Conservation (phyloP, 2,329 filamentous ascomycete species). For the Thelonectria rubi region DNA sequence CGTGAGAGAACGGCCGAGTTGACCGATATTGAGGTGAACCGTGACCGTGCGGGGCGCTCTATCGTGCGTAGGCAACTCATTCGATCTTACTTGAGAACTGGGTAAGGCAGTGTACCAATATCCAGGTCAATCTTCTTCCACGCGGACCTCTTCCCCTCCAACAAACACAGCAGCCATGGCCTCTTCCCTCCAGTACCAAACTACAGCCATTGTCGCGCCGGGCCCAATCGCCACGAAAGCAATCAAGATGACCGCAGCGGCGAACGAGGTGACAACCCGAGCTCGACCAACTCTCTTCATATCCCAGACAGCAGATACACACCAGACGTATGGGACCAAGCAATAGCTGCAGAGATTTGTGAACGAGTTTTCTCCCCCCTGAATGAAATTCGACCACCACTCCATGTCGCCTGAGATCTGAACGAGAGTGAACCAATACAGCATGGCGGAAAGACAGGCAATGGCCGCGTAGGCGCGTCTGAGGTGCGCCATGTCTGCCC, state of each 20-base stretch:
- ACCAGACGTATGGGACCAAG: conserved; percentile 21
- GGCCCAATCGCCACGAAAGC: conserved; percentile 12
- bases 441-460: not conserved
- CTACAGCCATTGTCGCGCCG: conserved; percentile 21
- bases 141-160: no score
- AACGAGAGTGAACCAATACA: conserved; percentile 11
- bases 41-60: not conserved
- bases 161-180: not conserved
- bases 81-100: no score
- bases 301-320: conserved; percentile 22
- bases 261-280: not conserved
- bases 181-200: conserved; percentile 29
- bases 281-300: conserved; percentile 22
- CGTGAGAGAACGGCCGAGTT: no score
- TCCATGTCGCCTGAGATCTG: not conserved
- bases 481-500: conserved; percentile 8
- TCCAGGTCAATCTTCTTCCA: no score
- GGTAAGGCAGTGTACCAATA: no score
- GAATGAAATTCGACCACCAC: no score
- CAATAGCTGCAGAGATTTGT: conserved; percentile 21
- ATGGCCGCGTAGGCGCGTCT: conserved; percentile 6
- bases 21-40: no score
- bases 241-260: not conserved
- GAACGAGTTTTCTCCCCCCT: not conserved
- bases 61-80: not conserved